These are phyloP conservation scores for Penicillium sp. DNA, from an alignment of 2,329 filamentous ascomycete genomes.

Conservation along the genomic window DNA sequence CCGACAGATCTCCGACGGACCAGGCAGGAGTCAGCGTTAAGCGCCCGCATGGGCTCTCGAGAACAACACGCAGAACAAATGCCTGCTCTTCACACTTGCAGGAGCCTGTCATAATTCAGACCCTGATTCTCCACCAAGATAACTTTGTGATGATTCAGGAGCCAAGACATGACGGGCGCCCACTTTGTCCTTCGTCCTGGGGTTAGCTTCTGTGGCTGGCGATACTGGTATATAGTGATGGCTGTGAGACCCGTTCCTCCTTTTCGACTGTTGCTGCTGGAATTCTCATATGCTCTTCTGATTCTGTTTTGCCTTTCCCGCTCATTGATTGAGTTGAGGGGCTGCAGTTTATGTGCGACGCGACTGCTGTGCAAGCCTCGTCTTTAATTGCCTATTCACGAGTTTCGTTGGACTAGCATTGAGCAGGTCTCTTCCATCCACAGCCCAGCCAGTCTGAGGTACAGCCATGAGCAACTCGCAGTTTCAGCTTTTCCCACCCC, in stretches of 20 bases:
- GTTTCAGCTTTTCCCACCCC: slow-evolving; percentile 49
- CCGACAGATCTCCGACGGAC: slow-evolving; percentile 28
- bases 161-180: slow-evolving; percentile 17
- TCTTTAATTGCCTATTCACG: not conserved
- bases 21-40: slow-evolving; percentile 28
- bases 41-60: slow-evolving; percentile 32
- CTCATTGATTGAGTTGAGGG: slow-evolving; percentile 1
- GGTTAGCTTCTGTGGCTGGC: slow-evolving; percentile 6
- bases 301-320: not conserved
- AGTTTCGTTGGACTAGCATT: not conserved
- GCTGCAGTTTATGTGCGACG: not conserved
- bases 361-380: slow-evolving; percentile 6
- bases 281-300: not conserved
- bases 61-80: slow-evolving; percentile 22
- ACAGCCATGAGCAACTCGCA: slow-evolving; percentile 34
- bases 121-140: slow-evolving; percentile 25
- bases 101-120: slow-evolving; percentile 30
- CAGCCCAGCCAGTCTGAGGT: slow-evolving; percentile 7
- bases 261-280: not conserved
- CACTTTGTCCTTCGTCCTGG: slow-evolving; percentile 4
- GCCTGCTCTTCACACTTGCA: slow-evolving; percentile 27
- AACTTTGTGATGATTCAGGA: slow-evolving; percentile 15
- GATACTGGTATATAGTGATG: slow-evolving; percentile 12
- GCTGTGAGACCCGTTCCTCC: not conserved
- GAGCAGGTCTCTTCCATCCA: slow-evolving; percentile 6